A percentile compares a stretch with the other conserved stretches of the same genome.
These are phyloP conservation scores for Hypomyces perniciosus DNA, from an alignment of 2,329 filamentous ascomycete species.

Conservation along the genomic window DNA sequence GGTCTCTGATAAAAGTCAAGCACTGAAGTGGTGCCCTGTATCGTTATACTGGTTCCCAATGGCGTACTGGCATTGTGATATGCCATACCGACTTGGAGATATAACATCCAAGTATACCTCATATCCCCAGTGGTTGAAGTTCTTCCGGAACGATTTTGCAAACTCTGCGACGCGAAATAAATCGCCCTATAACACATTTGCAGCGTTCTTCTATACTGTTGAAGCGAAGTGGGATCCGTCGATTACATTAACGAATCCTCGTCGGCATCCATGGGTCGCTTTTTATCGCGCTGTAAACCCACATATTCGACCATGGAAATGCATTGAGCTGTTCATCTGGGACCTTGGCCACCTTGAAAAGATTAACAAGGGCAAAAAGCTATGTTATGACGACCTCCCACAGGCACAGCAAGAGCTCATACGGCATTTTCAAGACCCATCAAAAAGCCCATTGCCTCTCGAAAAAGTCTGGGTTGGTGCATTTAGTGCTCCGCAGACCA, in stretches of 20 bases:
- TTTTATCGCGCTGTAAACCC: constrained; percentile 40
- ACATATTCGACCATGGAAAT: constrained; percentile 24
- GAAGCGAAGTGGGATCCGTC: constrained; percentile 31
- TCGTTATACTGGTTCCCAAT: constrained; percentile 35
- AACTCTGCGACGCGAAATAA: neutral
- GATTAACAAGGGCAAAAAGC: constrained; percentile 13
- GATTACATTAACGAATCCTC: constrained; percentile 12
- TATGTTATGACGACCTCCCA: constrained; percentile 33
- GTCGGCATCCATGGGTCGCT: constrained; percentile 46
- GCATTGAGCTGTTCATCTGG: constrained; percentile 50
- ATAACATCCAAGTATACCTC: constrained; percentile 14
- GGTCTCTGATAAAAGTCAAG: neutral
- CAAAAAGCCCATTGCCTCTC: constrained; percentile 28
- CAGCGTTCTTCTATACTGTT: constrained; percentile 46
- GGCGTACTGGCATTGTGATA: constrained; percentile 30
- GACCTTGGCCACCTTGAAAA: constrained; percentile 32
- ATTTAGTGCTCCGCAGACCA: constrained; percentile 19
- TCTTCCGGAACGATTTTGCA: constrained; percentile 11
- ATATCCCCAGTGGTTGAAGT: constrained; percentile 21
- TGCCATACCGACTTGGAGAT: constrained; percentile 20
- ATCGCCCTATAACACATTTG: constrained; percentile 17
- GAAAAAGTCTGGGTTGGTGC: constrained; percentile 42
- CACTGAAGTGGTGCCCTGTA: constrained; percentile 17
- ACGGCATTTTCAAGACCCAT: constrained; percentile 26
- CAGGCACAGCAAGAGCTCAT: constrained; percentile 42